These are phyloP conservation scores for Paxillus involutus DNA, from an alignment of 768 basidiomycete species.

Conservation along the genomic window DNA sequence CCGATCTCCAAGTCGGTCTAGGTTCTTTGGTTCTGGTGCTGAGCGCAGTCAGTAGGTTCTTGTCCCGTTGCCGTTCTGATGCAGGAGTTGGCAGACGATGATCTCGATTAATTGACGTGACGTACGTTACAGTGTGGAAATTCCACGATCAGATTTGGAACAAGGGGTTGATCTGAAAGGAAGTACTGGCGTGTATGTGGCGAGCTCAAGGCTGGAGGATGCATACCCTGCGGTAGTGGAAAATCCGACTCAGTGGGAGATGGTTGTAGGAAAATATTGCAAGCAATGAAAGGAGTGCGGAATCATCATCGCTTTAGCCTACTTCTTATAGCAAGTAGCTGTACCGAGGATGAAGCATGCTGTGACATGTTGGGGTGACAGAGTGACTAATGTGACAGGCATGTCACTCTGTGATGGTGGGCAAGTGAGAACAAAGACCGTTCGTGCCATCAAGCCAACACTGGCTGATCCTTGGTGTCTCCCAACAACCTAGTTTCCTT, in stretches of 20 bases:
- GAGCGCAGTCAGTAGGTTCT: background rate
- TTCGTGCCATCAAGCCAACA: constrained; percentile 8
- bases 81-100: background rate
- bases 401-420: background rate
- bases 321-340: no score
- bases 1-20: background rate
- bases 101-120: background rate
- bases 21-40: background rate
- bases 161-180: constrained; percentile 8
- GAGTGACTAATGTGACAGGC: constrained; percentile 19
- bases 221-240: background rate
- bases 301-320: no score
- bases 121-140: background rate
- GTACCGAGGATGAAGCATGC: constrained; percentile 6
- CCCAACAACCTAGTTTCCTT: background rate
- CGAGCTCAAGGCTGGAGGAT: no score
- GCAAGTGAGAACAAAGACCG: constrained; percentile 26
- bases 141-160: constrained; percentile 11
- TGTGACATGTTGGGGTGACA: background rate
- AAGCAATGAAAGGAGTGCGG: no score
- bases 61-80: no score
- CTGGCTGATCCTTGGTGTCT: constrained; percentile 8
- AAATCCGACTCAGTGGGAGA: background rate
- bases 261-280: no score
- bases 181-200: background rate